These are phyloP conservation scores for Talaromyces marneffei DNA, from an alignment of 2,329 filamentous ascomycete genomes.

Conservation along the genomic window DNA sequence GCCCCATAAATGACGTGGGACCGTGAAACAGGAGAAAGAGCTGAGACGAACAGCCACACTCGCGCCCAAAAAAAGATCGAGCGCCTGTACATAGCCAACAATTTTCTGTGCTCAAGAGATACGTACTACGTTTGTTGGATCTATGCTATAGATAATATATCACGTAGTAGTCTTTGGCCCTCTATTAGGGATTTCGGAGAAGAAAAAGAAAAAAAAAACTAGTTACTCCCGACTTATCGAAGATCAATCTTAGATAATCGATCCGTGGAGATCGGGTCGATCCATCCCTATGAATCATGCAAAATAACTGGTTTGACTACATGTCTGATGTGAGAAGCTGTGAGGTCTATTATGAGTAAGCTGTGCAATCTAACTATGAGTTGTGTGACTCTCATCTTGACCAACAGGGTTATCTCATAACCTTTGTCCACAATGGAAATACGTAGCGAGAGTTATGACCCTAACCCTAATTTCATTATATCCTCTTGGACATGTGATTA, in stretches of 20 bases:
- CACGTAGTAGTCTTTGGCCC: neutral
- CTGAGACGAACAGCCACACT: constrained; percentile 2
- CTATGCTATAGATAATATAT: too few relatives aligned
- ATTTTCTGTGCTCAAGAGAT: neutral
- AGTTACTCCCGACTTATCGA: neutral
- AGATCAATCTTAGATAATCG: neutral
- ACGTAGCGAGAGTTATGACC: neutral
- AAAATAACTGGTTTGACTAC: neutral
- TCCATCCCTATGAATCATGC: neutral
- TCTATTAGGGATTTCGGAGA: neutral
- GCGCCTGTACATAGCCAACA: neutral
- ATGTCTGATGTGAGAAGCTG: neutral
- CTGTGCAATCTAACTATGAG: neutral
- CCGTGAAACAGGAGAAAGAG: neutral
- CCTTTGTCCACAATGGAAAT: neutral
- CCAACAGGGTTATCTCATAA: neutral
- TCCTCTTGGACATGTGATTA: neutral
- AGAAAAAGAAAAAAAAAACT: neutral
- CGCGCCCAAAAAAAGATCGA: neutral
- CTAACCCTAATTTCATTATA: neutral
- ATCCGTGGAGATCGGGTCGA: neutral
- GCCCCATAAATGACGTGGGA: neutral
- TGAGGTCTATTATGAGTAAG: neutral
- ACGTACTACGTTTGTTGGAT: too few relatives aligned
- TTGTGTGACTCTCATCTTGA: neutral